phyloP scores from a whole-genome alignment of 2,329 filamentous ascomycete species.

The Aspergillus sp. region DNA sequence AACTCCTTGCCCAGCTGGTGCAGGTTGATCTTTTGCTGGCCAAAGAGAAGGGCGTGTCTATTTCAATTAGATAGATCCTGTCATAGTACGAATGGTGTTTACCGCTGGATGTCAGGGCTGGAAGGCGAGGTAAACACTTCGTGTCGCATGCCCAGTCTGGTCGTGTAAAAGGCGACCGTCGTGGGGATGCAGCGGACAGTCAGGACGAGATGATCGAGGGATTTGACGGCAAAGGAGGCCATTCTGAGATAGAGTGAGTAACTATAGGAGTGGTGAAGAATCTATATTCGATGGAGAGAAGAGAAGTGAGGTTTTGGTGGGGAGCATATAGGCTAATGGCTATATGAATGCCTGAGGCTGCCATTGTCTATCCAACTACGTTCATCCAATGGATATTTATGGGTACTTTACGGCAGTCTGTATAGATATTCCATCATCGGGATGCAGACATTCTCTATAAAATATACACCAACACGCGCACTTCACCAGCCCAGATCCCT shows the following conservation, averaged over 20 bases:
- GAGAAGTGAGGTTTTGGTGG: too few relatives aligned
- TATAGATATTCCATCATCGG: too few relatives aligned
- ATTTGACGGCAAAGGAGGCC: conserved; percentile 29
- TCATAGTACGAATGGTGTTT: neutral
- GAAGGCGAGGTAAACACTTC: conserved; percentile 46
- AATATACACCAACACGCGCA: neutral
- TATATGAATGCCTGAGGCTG: too few relatives aligned
- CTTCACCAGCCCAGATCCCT: conserved; percentile 16
- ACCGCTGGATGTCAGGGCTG: conserved; percentile 24
- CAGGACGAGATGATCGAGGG: conserved; percentile 58
- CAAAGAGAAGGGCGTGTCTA: conserved; percentile 54
- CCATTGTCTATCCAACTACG: too few relatives aligned
- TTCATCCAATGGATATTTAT: too few relatives aligned
- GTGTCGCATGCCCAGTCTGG: conserved; percentile 53
- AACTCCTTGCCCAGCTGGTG: conserved; percentile 56
- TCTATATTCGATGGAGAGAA: too few relatives aligned
- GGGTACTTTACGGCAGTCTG: too few relatives aligned
- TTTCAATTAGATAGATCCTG: conserved; percentile 12
- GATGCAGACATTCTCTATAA: too few relatives aligned
- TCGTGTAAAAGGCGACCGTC: conserved; percentile 53
- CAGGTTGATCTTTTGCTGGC: conserved; percentile 58
- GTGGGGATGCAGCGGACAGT: conserved; percentile 50
- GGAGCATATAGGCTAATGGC: too few relatives aligned
- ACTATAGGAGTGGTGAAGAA: too few relatives aligned
- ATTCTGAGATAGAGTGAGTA: conserved; percentile 3